Evolutionary conservation across 108 stramenopile genomes (phyloP).

Genomic region (Stephanodiscus minutulus): DNA sequence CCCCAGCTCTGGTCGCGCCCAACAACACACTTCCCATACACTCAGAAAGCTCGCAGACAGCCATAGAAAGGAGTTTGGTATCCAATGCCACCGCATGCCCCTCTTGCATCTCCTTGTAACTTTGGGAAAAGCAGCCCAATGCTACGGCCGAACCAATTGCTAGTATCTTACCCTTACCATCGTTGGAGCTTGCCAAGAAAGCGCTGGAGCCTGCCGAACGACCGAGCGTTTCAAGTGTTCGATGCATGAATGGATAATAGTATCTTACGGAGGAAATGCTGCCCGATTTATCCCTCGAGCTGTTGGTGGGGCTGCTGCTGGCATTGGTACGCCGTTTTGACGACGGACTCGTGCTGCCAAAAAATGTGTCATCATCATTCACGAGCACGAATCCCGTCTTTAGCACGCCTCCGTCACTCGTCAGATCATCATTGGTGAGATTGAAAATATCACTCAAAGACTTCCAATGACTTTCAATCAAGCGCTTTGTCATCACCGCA

Average conservation of each 20-base stretch:
- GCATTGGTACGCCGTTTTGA: not conserved
- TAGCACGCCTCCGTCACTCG: not conserved
- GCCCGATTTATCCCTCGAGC: not conserved
- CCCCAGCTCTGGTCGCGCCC: not conserved
- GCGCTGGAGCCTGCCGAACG: slow-evolving; percentile 30
- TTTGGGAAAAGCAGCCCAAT: slow-evolving; percentile 13
- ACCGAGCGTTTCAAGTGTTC: slow-evolving; percentile 49
- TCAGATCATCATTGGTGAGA: not conserved
- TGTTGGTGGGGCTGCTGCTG: not conserved
- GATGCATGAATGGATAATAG: slow-evolving; percentile 56
- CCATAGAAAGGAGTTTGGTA: slow-evolving; percentile 45
- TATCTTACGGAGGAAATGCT: slow-evolving; percentile 1
- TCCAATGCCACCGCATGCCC: slow-evolving; percentile 33
- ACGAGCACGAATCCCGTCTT: slow-evolving; percentile 14
- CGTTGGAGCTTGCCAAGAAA: slow-evolving; percentile 25
- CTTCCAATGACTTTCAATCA: slow-evolving; percentile 29
- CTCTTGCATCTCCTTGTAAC: slow-evolving; percentile 7
- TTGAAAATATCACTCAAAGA: slow-evolving; percentile 22
- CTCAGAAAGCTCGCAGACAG: slow-evolving; percentile 33
- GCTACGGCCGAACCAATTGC: slow-evolving; percentile 45
- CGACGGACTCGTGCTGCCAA: not conserved
- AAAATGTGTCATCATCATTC: slow-evolving; percentile 35
- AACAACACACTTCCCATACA: slow-evolving; percentile 12
- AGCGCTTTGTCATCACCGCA: slow-evolving; percentile 31
- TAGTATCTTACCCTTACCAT: slow-evolving; percentile 25